Evolutionary conservation across 2,329 filamentous ascomycete genomes (phyloP), one percentile per base, ranked within the genome.

Genomic region (Aspergillus ruber): DNA sequence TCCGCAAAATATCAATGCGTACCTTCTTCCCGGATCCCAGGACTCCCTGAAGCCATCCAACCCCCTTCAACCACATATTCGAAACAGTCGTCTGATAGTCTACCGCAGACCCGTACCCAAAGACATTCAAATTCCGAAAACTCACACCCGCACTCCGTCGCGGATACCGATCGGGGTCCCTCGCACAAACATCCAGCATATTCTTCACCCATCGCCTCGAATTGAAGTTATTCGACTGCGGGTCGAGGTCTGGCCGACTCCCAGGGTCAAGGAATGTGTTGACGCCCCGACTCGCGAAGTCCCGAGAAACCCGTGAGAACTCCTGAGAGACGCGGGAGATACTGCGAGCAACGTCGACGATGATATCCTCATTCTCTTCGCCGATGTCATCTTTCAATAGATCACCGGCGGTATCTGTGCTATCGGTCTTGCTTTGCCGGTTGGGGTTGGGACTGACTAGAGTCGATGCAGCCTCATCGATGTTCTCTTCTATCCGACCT

Each of bases 1-100:
- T 68, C 29, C 75, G 72, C 15, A 86, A 65, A 45, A 86, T 86
- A 39, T 80, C 76, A 54, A 81, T 83, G 9, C 61, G 56, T 12
- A 64, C 58, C 42, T 62, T 64, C 46, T 70, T 62, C 2, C 61
- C 55, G n/a, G 57, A 53, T 1, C 66, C 64, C 6, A 65, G 17
- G 21, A 61, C 43, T 39, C 56, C 56, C 40, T 58, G 57, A 5
- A 59, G 48, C 47, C 64, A 56, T 1, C 62, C 60, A 6, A 52
- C 52, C 12, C 59, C 64, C 45, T 71, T 67, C 10, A 72, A 55
- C 57, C 65, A 68, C 23, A 72, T 58, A 48, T 76, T 70, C 36
- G 64, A 64, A 17, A 78, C 67, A 49, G 66, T 63, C 48, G 67
- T 68, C 56, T 76, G 68, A 47, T 72, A 74, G 52, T 76, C 66